Base-by-base conservation (phyloP, 2,329 filamentous ascomycete species). In the Aspergillus piperis region DNA sequence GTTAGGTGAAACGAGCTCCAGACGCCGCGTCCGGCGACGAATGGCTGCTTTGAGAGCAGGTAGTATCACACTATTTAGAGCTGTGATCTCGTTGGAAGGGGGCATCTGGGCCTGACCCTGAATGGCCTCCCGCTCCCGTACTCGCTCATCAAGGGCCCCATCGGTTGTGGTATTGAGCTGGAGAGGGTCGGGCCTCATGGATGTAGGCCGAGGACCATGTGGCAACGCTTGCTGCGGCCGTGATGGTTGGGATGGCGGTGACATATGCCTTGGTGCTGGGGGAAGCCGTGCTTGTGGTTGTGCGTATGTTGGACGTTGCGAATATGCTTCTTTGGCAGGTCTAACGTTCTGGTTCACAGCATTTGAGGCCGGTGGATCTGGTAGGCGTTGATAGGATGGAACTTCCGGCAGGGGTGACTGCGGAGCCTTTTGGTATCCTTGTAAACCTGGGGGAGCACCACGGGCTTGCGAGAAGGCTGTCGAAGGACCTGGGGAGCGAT, bases 41-140 rank as follows among this genome's bases (percentile, higher is more conserved):
- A 98, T 86, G 7, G 95, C 92, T 66, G 95, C 90, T 76, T 96
- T 92, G 2, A 99, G 84, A 2, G 95, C 94, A 0, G 95, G 95
- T 64, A 98, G 88, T 39, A 99, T 91, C 54, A 99, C 94, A 67
- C 94, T 91, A 71, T 90, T 91, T 1, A 97, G 83, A 2, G 93
- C 92, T 56, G 96, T 95, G 21, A 96, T 84, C 60, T 96, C 90
- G 11, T 85, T 87, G 8, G 62, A 69, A 58, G 47, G 68, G 62
- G 57, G 65, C 38, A 41, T 36, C 32, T 36, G 32, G 2, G 11
- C 11, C 32, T 36, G 32, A 5, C 32, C 66, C 49, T 54, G 65
- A 66, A 52, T 72, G n/a, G 53, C 41, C 11, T 38, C 52, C 15
- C 60, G 59, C 38, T 38, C 52, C n/a, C 60, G 60, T 39, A 59